Base-by-base conservation (phyloP, 2,329 filamentous ascomycete species). In the Ilyonectria sp. region DNA sequence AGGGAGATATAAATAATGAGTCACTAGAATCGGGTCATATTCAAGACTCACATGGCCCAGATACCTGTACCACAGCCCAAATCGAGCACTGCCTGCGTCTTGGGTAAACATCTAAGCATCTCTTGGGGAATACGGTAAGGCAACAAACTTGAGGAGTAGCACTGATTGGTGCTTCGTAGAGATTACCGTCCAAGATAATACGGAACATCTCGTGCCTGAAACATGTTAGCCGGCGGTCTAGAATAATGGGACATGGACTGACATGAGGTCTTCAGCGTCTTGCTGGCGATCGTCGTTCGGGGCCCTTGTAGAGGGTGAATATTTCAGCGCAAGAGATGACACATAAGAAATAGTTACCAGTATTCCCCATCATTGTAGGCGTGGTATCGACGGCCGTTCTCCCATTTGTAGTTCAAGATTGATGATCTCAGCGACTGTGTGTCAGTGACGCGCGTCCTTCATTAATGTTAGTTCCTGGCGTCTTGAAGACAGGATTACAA, bases 351-450 rank as follows among this genome's bases (percentile, higher is more conserved):
- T 17, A 19, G 58, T 58, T 17, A 68, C 68, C 68, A 69, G 63
- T 83, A 82, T 52, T 79, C 72, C 33, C 85, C 86, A 49, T 84
- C 80, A 44, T 81, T 79, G 72, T 82, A 84, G 54, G 79, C 80
- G 69, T 86, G 83, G 67, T 87, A 87, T 9, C 84, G 79, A 3
- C 85, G 80, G 3, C 84, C 85, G 58, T 86, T 81, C 61, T 86
- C 82, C 67, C 82, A 84, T 47, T 79, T 75, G 69, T 69, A 69
- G 35, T 53, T 69, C 7, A 69, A 37, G 5, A 69, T 68, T 11
- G 68, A 69, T 1, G 65, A 60, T 23, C 61, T 37, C 29, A 69
- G 50, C 1, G 68, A 69, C 40, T 53, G 58, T 2, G 65, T 69
- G 23, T 69, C 68, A 21, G 63, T 69, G 7, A 69, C 52, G 3